Conservation (phyloP, 306 rosid genomes). For the Prinsepia uniflora region DNA sequence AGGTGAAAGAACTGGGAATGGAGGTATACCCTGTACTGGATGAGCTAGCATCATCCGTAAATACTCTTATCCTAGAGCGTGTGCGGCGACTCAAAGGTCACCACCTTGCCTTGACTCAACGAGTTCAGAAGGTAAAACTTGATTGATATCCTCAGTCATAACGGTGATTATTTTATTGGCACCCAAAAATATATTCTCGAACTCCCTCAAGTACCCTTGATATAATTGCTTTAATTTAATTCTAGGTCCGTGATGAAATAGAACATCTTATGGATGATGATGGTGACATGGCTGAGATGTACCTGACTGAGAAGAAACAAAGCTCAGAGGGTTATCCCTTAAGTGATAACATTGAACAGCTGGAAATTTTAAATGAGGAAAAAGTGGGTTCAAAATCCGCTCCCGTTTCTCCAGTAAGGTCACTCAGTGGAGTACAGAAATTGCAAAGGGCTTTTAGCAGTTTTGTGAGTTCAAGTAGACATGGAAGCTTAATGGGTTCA, state of each 20-base stretch:
- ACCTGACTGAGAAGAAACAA: conserved; percentile 46
- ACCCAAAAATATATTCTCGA: not conserved
- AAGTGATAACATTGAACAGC: conserved; percentile 45
- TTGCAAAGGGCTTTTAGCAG: conserved; percentile 80
- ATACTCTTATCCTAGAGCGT: conserved; percentile 84
- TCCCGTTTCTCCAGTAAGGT: conserved; percentile 69
- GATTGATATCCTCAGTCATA: not conserved
- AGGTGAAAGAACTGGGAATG: conserved; percentile 70
- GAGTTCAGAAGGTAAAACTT: conserved; percentile 80
- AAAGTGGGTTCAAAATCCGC: conserved; percentile 57
- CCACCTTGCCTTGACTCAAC: conserved; percentile 86
- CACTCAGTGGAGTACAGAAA: conserved; percentile 40
- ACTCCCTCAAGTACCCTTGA: not conserved
- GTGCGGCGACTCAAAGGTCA: conserved; percentile 92
- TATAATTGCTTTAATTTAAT: conserved; percentile 22
- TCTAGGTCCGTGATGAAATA: conserved; percentile 51
- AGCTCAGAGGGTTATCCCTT: conserved; percentile 37
- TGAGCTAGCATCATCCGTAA: conserved; percentile 72
- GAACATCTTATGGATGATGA: conserved; percentile 55
- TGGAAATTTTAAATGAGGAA: conserved; percentile 24
- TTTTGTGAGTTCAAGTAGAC: conserved; percentile 55
- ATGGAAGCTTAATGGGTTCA: conserved; percentile 56
- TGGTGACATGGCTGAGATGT: conserved; percentile 54
- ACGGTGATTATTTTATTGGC: not conserved
- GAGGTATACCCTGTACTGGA: conserved; percentile 90